Percentiles rank a stretch among this genome's conserved stretches.
Evolutionary conservation across 2,329 filamentous ascomycete species (phyloP).

Genomic region (Aspergillus arachidicola): DNA sequence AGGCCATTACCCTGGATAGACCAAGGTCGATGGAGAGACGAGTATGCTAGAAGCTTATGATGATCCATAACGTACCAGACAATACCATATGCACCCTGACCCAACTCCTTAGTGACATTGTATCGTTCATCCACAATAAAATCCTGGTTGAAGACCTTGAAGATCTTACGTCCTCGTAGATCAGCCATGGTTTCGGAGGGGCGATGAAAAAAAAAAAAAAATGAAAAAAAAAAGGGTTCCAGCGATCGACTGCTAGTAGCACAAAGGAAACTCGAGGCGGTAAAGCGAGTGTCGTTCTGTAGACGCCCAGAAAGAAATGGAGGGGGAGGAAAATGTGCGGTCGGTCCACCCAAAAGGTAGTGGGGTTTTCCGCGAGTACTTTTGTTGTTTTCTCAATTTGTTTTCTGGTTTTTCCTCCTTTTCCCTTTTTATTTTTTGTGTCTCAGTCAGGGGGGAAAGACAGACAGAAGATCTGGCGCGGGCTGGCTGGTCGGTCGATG

Average conservation of each 20-base stretch:
- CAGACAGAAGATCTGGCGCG: constrained; percentile 8
- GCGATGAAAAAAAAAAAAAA: background rate
- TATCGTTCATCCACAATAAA: constrained; percentile 98
- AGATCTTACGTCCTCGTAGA: constrained; percentile 78
- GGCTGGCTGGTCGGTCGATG: constrained; percentile 6
- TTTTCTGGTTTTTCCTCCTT: background rate
- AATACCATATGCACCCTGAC: constrained; percentile 97
- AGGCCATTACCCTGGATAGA: background rate
- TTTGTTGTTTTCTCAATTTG: background rate
- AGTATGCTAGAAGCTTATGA: constrained; percentile 7
- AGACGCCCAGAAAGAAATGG: constrained; percentile 6
- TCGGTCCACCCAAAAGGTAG: background rate
- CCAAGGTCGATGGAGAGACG: background rate
- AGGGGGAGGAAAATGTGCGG: constrained; percentile 3
- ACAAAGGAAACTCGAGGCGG: background rate
- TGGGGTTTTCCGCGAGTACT: constrained; percentile 1
- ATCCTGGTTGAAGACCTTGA: constrained; percentile 99
- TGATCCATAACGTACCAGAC: constrained; percentile 71
- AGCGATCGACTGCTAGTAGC: constrained; percentile 13
- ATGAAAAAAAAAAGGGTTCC: background rate
- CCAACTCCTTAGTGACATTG: constrained; percentile 97
- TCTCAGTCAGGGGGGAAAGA: constrained; percentile 1
- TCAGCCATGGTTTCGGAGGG: constrained; percentile 54
- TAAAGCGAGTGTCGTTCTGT: constrained; percentile 7
- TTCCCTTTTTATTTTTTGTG: background rate